A percentile compares a stretch with the other conserved stretches of the same genome.
Evolutionary conservation across 345 rosid species (phyloP).

Genomic region (Sonneratia alba): DNA sequence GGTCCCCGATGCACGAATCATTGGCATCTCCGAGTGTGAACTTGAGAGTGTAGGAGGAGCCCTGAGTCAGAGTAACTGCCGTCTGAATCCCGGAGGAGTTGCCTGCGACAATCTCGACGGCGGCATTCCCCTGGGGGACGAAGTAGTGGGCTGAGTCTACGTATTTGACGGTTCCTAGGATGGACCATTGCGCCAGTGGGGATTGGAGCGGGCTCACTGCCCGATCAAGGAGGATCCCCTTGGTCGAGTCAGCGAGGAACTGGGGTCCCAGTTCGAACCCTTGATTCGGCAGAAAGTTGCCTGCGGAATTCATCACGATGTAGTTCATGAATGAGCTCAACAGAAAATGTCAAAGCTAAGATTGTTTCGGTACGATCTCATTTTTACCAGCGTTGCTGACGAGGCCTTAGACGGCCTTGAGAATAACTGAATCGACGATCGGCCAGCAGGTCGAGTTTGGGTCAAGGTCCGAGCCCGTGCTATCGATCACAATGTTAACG

Average conservation of each 20-base stretch:
- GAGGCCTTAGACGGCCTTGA: conserved; percentile 23
- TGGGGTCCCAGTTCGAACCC: conserved; percentile 58
- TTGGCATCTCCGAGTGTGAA: conserved; percentile 49
- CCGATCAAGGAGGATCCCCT: conserved; percentile 38
- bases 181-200: conserved; percentile 36
- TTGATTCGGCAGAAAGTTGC: conserved; percentile 36
- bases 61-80: conserved; percentile 22
- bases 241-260: conserved; percentile 33
- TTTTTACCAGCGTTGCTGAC: conserved; percentile 26
- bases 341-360: neutral
- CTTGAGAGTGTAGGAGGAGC: conserved; percentile 32
- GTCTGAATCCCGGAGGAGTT: conserved; percentile 36
- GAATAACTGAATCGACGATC: conserved; percentile 31
- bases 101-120: conserved; percentile 38
- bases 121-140: conserved; percentile 54
- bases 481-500: conserved; percentile 32
- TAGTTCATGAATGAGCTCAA: neutral
- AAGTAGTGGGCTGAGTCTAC: conserved; percentile 40
- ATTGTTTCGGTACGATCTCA: neutral
- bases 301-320: conserved; percentile 8
- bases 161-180: conserved; percentile 45
- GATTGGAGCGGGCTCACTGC: conserved; percentile 37
- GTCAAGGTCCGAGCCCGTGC: conserved; percentile 27
- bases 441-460: conserved; percentile 50
- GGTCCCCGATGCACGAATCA: conserved; percentile 29